Evolutionary conservation across 805 yeast genomes (phyloP).

Genomic region (Starmera quercuum): DNA sequence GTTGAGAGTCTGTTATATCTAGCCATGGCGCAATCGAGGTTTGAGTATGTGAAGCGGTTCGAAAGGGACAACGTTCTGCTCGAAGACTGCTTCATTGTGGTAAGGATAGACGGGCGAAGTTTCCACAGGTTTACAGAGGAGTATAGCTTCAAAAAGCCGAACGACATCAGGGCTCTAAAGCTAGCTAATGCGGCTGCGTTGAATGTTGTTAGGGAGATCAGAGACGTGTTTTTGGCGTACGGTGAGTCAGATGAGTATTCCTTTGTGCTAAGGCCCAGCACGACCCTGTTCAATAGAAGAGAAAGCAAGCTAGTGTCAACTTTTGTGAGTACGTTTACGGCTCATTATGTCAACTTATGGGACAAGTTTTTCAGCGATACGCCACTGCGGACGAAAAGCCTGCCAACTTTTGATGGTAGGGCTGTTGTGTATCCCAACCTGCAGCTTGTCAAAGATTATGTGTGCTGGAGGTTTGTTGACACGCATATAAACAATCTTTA

Average conservation of each 20-base stretch:
- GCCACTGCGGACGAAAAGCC: slow-evolving; percentile 38
- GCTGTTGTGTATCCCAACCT: slow-evolving; percentile 78
- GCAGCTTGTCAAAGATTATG: slow-evolving; percentile 62
- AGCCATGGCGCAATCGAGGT: slow-evolving; percentile 78
- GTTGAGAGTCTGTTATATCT: too few relatives aligned
- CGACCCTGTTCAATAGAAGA: slow-evolving; percentile 75
- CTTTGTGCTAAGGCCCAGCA: slow-evolving; percentile 57
- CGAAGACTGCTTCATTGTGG: slow-evolving; percentile 74
- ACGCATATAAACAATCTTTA: slow-evolving; percentile 93
- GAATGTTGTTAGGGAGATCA: slow-evolving; percentile 52
- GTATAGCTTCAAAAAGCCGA: slow-evolving; percentile 81
- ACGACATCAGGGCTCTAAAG: slow-evolving; percentile 66
- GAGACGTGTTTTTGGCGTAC: slow-evolving; percentile 74
- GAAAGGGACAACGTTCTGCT: slow-evolving; percentile 68
- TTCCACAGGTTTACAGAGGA: slow-evolving; percentile 76
- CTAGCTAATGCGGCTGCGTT: slow-evolving; percentile 80
- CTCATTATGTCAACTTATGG: slow-evolving; percentile 72
- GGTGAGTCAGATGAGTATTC: slow-evolving; percentile 97
- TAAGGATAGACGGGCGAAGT: slow-evolving; percentile 89
- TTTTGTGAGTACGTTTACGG: slow-evolving; percentile 75
- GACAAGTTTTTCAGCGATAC: slow-evolving; percentile 37
- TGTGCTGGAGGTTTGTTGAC: slow-evolving; percentile 94
- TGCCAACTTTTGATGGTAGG: slow-evolving; percentile 89
- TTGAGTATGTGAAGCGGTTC: slow-evolving; percentile 78
- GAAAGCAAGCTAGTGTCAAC: slow-evolving; percentile 73